These are phyloP conservation scores for Larix kaempferi DNA, from an alignment of 75 land plant genomes.

Conservation along the genomic window DNA sequence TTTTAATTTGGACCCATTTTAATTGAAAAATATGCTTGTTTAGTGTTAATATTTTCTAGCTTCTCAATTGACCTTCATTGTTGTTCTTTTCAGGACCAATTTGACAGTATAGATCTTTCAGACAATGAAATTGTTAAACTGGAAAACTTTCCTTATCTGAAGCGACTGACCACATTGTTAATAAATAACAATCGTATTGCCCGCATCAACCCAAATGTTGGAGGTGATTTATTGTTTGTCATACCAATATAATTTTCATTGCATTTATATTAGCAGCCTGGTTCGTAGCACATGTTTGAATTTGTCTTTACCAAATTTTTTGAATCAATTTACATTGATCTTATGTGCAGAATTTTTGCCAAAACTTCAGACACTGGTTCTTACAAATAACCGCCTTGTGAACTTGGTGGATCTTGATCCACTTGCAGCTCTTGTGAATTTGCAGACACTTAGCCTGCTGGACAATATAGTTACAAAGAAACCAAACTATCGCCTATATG, in stretches of 20 bases:
- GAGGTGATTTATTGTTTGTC: conserved; percentile 47
- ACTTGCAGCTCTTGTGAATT: conserved; percentile 68
- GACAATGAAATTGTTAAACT: conserved; percentile 99
- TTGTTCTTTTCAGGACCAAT: conserved; percentile 64
- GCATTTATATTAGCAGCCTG: background rate
- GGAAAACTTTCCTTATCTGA: conserved; percentile 82
- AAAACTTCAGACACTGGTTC: conserved; percentile 84
- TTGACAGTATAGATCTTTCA: conserved; percentile 93
- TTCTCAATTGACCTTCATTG: too few relatives aligned
- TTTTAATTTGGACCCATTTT: too few relatives aligned
- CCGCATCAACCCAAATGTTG: conserved; percentile 86
- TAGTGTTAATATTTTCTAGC: too few relatives aligned
- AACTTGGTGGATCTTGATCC: conserved; percentile 97
- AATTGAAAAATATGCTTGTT: too few relatives aligned
- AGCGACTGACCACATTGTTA: conserved; percentile 79
- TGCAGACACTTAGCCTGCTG: conserved; percentile 78
- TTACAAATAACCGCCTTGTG: conserved; percentile 90
- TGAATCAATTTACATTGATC: conserved; percentile 1
- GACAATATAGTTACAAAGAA: conserved; percentile 90
- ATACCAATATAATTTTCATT: background rate
- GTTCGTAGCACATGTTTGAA: background rate
- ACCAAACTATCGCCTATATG: conserved; percentile 81
- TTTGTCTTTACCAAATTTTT: background rate
- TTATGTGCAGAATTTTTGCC: conserved; percentile 80
- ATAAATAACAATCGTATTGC: conserved; percentile 95